phyloP scores from a whole-genome alignment of 495 filamentous ascomycete species.

The Aspergillus panamensis region DNA sequence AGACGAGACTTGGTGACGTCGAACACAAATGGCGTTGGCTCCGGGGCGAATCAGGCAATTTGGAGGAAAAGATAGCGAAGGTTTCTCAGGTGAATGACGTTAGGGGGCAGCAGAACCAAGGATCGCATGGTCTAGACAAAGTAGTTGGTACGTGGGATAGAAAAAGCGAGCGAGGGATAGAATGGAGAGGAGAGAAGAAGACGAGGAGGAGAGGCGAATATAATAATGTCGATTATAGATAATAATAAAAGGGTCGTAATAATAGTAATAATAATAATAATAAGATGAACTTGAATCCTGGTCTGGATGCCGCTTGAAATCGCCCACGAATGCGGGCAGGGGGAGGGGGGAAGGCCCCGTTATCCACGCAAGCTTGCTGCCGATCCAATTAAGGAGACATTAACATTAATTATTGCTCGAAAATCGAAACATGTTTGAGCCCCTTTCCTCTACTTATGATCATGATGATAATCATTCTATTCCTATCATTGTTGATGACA shows the following conservation, averaged over 20 bases:
- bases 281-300: constrained; percentile 1
- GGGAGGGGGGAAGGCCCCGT: constrained; percentile 20
- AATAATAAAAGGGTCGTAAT: constrained; percentile 3
- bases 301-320: constrained; percentile 10
- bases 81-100: constrained; percentile 14
- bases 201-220: background rate
- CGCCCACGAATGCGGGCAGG: constrained; percentile 20
- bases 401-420: background rate
- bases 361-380: constrained; percentile 28
- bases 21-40: constrained; percentile 9
- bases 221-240: no score
- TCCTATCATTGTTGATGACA: no score
- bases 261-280: background rate
- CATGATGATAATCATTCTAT: background rate
- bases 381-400: constrained; percentile 18
- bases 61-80: constrained; percentile 10
- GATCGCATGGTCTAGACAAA: constrained; percentile 25
- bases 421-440: background rate
- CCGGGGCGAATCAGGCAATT: constrained; percentile 14
- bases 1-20: constrained; percentile 19
- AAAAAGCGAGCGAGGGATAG: background rate
- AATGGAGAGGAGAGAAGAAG: background rate
- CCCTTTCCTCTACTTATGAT: background rate
- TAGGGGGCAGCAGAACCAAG: constrained; percentile 18
- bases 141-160: background rate